Evolutionary conservation across 768 basidiomycete genomes (phyloP).

Genomic region (Austroboletus eburneus): DNA sequence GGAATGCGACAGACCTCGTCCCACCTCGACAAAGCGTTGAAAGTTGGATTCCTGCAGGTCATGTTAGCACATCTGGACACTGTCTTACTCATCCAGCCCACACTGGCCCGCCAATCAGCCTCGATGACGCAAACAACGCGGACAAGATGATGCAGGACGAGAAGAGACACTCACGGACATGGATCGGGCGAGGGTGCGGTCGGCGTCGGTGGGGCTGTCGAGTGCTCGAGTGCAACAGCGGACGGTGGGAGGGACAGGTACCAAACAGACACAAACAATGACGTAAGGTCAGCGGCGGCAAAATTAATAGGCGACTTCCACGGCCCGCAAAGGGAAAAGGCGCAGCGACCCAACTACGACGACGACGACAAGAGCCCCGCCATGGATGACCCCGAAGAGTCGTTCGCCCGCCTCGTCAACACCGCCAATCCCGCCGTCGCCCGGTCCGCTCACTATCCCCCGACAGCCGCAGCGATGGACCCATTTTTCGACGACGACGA

Average conservation of each 20-base stretch:
- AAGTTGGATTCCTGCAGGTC: conserved; percentile 72
- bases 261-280: conserved; percentile 16
- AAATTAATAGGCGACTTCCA: too few relatives aligned
- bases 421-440: conserved; percentile 24
- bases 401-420: conserved; percentile 27
- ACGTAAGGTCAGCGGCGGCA: conserved; percentile 6
- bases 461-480: conserved; percentile 49
- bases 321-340: too few relatives aligned
- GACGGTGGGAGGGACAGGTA: background rate
- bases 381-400: conserved; percentile 20
- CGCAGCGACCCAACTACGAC: background rate
- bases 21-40: conserved; percentile 97
- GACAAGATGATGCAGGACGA: background rate
- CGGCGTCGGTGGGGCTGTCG: background rate
- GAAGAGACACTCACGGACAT: conserved; percentile 20
- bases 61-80: conserved; percentile 16
- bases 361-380: conserved; percentile 7
- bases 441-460: conserved; percentile 47
- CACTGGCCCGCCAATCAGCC: background rate
- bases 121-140: background rate
- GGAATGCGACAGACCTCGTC: conserved; percentile 57
- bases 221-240: background rate
- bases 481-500: conserved; percentile 85
- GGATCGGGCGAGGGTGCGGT: conserved; percentile 2
- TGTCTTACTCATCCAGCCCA: conserved; percentile 13